Percentiles rank a stretch among this genome's conserved stretches.
Evolutionary conservation across 495 filamentous ascomycete genomes (phyloP).

Genomic region (Penicillium dipodomyicola): DNA sequence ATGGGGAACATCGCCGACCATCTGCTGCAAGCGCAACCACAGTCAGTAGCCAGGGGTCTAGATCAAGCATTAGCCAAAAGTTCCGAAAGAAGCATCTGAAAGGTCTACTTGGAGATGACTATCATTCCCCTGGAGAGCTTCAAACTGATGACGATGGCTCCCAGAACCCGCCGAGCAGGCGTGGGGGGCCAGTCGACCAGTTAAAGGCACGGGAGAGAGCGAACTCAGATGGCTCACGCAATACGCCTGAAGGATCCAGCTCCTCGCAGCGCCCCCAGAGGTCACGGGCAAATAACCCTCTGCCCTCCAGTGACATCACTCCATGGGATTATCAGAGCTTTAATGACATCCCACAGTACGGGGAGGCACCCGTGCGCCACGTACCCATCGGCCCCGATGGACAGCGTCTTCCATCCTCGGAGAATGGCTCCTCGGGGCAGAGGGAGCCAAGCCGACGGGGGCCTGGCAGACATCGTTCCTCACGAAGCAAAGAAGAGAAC

Average conservation of each 20-base stretch:
- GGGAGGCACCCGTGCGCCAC: constrained; percentile 77
- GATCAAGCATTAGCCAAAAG: constrained; percentile 66
- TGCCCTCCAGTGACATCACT: constrained; percentile 89
- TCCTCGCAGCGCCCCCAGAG: constrained; percentile 67
- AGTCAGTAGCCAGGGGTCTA: constrained; percentile 87
- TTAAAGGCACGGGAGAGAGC: constrained; percentile 65
- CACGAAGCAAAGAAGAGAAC: constrained; percentile 69
- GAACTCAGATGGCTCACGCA: constrained; percentile 60
- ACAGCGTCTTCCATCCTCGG: constrained; percentile 55
- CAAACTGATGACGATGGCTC: constrained; percentile 68
- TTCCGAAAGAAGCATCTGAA: constrained; percentile 70
- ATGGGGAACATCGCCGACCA: constrained; percentile 75
- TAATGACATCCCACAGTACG: constrained; percentile 77
- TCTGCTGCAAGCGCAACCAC: constrained; percentile 87
- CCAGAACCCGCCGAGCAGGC: constrained; percentile 13
- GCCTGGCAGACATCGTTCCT: constrained; percentile 70
- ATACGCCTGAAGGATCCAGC: constrained; percentile 34
- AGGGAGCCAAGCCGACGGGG: constrained; percentile 56
- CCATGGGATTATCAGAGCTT: constrained; percentile 93
- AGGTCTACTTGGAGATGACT: constrained; percentile 87
- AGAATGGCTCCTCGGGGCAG: constrained; percentile 37
- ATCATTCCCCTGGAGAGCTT: constrained; percentile 53
- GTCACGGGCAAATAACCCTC: constrained; percentile 65
- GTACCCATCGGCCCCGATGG: constrained; percentile 67
- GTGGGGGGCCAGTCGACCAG: constrained; percentile 52